Conservation (phyloP, 164 flowering plant genomes). For the Sextonia rubra region DNA sequence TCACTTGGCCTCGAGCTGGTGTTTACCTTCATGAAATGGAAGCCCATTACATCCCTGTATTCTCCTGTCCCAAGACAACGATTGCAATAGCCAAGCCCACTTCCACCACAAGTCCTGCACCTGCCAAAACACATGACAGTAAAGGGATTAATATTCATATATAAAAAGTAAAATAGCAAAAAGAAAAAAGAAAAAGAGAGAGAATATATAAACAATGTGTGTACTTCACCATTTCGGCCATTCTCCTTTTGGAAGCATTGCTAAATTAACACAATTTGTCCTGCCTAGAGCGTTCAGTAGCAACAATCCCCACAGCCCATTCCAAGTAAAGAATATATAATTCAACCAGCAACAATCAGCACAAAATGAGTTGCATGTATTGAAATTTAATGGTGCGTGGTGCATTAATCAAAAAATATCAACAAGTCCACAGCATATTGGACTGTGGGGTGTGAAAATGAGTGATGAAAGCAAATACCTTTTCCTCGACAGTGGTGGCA, state of each 20-base stretch:
- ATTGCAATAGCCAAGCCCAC: conserved; percentile 66
- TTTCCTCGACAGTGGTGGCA: conserved; percentile 62
- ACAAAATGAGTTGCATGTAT: too few relatives aligned
- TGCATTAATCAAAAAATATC: too few relatives aligned
- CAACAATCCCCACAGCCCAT: too few relatives aligned
- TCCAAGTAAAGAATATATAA: too few relatives aligned
- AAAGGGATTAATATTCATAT: neutral
- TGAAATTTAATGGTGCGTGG: too few relatives aligned
- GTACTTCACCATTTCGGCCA: conserved; percentile 89
- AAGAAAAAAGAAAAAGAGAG: neutral
- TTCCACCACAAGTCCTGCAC: conserved; percentile 80
- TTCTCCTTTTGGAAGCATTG: conserved; percentile 81
- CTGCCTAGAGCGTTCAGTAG: conserved; percentile 40
- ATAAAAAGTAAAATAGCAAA: neutral
- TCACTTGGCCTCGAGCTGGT: neutral
- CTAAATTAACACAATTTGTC: conserved; percentile 49
- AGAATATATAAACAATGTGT: neutral
- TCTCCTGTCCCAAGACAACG: conserved; percentile 88
- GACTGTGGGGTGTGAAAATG: too few relatives aligned
- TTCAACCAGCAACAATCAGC: too few relatives aligned
- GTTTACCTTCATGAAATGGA: conserved; percentile 56
- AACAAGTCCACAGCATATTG: too few relatives aligned
- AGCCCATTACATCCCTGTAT: conserved; percentile 72
- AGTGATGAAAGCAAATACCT: conserved; percentile 33
- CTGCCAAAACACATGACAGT: conserved; percentile 25